Percentiles rank a stretch among this genome's conserved stretches.
Conservation (phyloP, 139 green algal genomes). For the Picochlorum sp. region DNA sequence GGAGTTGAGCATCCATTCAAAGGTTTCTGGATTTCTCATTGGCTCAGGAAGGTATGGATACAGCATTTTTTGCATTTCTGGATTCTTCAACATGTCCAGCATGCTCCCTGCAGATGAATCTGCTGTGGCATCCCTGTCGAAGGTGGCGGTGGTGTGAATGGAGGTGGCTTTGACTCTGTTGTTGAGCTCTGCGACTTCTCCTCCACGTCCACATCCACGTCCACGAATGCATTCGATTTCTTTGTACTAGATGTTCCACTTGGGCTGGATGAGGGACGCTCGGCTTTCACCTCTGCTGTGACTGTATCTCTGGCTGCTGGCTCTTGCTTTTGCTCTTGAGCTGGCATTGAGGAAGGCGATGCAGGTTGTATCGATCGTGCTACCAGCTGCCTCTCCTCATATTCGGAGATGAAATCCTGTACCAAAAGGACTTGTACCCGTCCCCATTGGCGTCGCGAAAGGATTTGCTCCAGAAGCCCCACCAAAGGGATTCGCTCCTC, state of each 20-base stretch:
- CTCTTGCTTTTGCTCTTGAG: neutral
- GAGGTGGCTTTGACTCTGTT: neutral
- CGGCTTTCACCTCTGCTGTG: conserved; percentile 5
- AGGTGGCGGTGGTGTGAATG: conserved; percentile 8
- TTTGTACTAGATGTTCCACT: conserved; percentile 2
- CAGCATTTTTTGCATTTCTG: conserved; percentile 71
- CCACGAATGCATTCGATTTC: conserved; percentile 21
- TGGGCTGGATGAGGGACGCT: conserved; percentile 11
- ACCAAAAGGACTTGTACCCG: conserved; percentile 14
- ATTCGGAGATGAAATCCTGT: neutral
- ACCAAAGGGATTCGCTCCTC: neutral
- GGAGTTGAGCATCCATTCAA: conserved; percentile 77
- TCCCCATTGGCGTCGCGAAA: too few relatives aligned
- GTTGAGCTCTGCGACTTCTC: neutral
- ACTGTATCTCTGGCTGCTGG: conserved; percentile 2
- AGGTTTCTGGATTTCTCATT: conserved; percentile 78
- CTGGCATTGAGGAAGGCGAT: conserved; percentile 1
- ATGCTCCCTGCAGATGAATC: conserved; percentile 7
- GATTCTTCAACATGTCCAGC: conserved; percentile 35
- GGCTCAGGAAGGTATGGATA: conserved; percentile 83
- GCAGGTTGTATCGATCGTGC: conserved; percentile 4
- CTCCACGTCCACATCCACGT: conserved; percentile 14
- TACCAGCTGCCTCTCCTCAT: neutral
- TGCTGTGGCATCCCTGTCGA: neutral
- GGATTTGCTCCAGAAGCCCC: conserved; percentile 4